Evolutionary conservation across 2,329 filamentous ascomycete genomes (phyloP), one percentile per base, ranked within the genome.

Genomic region (Arthrobotrys pseudoclavata): DNA sequence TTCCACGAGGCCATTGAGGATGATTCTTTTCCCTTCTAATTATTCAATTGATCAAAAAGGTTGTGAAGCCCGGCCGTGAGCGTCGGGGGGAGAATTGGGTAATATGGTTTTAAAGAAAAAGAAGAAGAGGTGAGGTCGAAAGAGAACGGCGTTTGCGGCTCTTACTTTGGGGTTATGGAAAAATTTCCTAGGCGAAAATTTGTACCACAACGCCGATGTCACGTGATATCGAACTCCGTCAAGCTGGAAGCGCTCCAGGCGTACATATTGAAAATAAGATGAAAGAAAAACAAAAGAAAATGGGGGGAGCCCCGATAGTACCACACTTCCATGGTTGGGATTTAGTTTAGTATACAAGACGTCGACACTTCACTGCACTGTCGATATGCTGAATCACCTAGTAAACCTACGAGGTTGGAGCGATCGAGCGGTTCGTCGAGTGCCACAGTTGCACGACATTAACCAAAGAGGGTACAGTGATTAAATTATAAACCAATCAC

Each of bases 1-100:
- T 80, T 82, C 81, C 80, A 82, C 48, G 81, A 81, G 52, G 81
- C 81, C 81, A 82, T 82, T 79, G 70, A 34, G 10, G 7, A 13
- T 4, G 4, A 79, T 47, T 22, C 7, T 55, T 37, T 20, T 50
- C 22, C 10, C 15, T 50, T 3, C 22, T 50, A 24, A 18, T 4
- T 45, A 45, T 20, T 20, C 20, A 50, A 50, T 34, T 6, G 15
- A 57, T 57, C 13, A n/a, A 4, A 26, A 29, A 34, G 13, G 3
- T 9, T 34, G 7, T 22, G 61, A 22, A 37, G 31, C 52, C 52
- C 52, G 13, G 52, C 52, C 52, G 42, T 52, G 37, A 24, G 20
- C 47, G 42, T 53, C 40, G 22, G 47, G 24, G 50, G 13, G 61
- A 7, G 45, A 45, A 34, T 52, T 13, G 26, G 47, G 15, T 20